Evolutionary conservation across 208 protist genomes (phyloP).

Genomic region (Wallacemonas sp.): DNA sequence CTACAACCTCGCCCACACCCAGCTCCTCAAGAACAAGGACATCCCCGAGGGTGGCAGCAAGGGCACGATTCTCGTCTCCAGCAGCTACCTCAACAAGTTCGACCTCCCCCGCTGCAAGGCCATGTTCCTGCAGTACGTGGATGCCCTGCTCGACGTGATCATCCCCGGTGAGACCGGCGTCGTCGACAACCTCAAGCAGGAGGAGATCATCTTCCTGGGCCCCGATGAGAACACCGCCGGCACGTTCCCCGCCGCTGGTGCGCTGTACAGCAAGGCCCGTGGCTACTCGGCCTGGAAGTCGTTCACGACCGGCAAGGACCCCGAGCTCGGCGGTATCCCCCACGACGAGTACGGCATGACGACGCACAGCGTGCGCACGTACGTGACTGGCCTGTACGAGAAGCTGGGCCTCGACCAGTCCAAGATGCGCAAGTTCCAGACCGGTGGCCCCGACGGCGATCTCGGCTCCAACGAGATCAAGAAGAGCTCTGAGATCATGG

Average conservation of each 20-base stretch:
- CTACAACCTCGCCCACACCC: slow-evolving; percentile 96
- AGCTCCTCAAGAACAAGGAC: slow-evolving; percentile 97
- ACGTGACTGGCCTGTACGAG: slow-evolving; percentile 87
- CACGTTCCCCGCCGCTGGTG: slow-evolving; percentile 69
- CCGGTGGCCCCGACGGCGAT: slow-evolving; percentile 96
- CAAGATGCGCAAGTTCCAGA: slow-evolving; percentile 94
- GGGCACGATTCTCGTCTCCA: slow-evolving; percentile 91
- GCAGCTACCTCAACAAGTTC: slow-evolving; percentile 75
- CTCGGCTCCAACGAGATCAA: slow-evolving; percentile 96
- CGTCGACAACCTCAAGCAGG: slow-evolving; percentile 71
- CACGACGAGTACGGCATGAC: slow-evolving; percentile 97
- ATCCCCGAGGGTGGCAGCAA: slow-evolving; percentile 97
- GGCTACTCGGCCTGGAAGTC: slow-evolving; percentile 93
- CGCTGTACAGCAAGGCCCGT: slow-evolving; percentile 80
- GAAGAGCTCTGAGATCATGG: slow-evolving; percentile 91
- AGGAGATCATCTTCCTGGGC: slow-evolving; percentile 96
- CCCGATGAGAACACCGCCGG: slow-evolving; percentile 96
- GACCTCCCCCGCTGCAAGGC: slow-evolving; percentile 60
- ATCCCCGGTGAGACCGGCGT: slow-evolving; percentile 78
- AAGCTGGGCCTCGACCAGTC: slow-evolving; percentile 88
- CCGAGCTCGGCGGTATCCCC: slow-evolving; percentile 93
- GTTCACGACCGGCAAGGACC: slow-evolving; percentile 96
- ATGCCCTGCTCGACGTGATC: slow-evolving; percentile 92
- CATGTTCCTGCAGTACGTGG: slow-evolving; percentile 95
- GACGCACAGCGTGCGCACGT: slow-evolving; percentile 93